phyloP scores from a whole-genome alignment of 2,329 filamentous ascomycete genomes.

The Diaporthe citri region DNA sequence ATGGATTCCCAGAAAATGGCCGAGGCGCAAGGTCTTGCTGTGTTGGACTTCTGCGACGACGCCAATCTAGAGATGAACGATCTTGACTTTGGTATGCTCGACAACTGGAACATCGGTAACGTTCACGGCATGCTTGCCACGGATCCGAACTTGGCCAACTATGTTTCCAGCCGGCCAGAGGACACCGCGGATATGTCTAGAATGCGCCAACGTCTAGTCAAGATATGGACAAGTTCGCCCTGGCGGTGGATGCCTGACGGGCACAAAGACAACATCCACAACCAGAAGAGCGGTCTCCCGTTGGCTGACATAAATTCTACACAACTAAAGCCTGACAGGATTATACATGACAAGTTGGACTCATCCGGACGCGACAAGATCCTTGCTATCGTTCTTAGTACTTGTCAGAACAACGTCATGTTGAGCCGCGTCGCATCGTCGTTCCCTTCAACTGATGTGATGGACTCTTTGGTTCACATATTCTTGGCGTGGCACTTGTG shows the following conservation, averaged over 20 bases:
- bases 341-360: constrained; percentile 59
- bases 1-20: constrained; percentile 51
- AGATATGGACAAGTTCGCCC: constrained; percentile 63
- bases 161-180: constrained; percentile 45
- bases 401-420: constrained; percentile 64
- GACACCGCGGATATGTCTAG: constrained; percentile 57
- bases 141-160: constrained; percentile 42
- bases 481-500: constrained; percentile 69
- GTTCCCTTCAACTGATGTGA: constrained; percentile 71
- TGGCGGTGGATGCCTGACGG: constrained; percentile 63
- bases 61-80: constrained; percentile 64
- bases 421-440: constrained; percentile 68
- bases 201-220: constrained; percentile 61
- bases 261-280: constrained; percentile 58
- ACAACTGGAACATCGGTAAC: constrained; percentile 61
- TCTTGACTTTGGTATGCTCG: constrained; percentile 63
- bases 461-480: constrained; percentile 72
- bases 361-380: constrained; percentile 69
- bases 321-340: constrained; percentile 53
- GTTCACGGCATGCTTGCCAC: constrained; percentile 40
- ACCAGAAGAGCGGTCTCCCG: constrained; percentile 60
- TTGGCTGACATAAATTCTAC: constrained; percentile 55
- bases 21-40: constrained; percentile 57
- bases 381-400: constrained; percentile 72
- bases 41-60: constrained; percentile 65